A percentile compares a stretch with the other conserved stretches of the same genome.
These are phyloP conservation scores for Pseudocercospora fuligena DNA, from an alignment of 2,329 filamentous ascomycete genomes.

Conservation along the genomic window DNA sequence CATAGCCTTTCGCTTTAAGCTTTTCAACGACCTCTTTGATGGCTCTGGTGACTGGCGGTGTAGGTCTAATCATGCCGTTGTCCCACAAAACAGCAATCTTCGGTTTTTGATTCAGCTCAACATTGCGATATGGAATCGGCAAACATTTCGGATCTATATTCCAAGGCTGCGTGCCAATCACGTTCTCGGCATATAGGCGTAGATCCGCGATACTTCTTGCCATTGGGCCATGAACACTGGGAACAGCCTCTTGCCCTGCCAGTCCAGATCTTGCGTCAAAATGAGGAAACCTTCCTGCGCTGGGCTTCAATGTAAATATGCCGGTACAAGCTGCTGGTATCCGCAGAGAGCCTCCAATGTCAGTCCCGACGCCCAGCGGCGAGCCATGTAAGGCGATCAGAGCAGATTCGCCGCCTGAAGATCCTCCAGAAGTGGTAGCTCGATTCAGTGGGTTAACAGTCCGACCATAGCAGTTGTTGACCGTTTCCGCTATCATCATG, in stretches of 20 bases:
- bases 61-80: constrained; percentile 64
- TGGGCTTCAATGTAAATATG: constrained; percentile 62
- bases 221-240: constrained; percentile 68
- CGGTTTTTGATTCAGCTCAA: constrained; percentile 54
- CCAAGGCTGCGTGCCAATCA: constrained; percentile 57
- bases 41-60: constrained; percentile 64
- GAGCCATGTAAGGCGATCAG: constrained; percentile 65
- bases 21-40: constrained; percentile 60
- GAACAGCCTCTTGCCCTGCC: constrained; percentile 68
- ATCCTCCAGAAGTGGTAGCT: constrained; percentile 65
- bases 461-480: constrained; percentile 67
- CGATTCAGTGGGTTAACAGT: constrained; percentile 65
- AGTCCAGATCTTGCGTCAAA: constrained; percentile 60
- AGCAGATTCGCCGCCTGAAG: constrained; percentile 69
- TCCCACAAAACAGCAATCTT: constrained; percentile 66
- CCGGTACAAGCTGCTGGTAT: constrained; percentile 63
- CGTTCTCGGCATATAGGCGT: constrained; percentile 47
- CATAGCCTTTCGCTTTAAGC: constrained; percentile 56
- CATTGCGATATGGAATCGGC: constrained; percentile 58
- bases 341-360: constrained; percentile 64
- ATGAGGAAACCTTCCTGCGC: constrained; percentile 65
- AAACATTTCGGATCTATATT: constrained; percentile 57
- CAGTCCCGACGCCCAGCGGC: constrained; percentile 66
- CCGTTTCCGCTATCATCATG: constrained; percentile 70
- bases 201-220: constrained; percentile 60